These are phyloP conservation scores for Casuarina cunninghamiana DNA, from an alignment of 306 rosid genomes.

Conservation along the genomic window DNA sequence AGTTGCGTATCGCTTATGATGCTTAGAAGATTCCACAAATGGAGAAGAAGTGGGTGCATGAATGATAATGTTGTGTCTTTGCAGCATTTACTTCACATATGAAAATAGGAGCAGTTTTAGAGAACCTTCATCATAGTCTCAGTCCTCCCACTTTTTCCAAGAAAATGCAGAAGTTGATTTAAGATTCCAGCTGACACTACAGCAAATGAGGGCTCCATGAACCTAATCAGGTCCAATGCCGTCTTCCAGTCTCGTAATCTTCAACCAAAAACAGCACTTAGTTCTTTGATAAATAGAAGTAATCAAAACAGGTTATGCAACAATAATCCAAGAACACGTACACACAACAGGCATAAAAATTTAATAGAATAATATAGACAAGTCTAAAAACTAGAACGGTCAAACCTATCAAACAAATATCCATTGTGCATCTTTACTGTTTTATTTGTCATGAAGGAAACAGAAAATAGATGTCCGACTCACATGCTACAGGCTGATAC, in stretches of 20 bases:
- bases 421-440: constrained; percentile 1
- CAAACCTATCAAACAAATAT: neutral
- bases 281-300: constrained; percentile 19
- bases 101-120: constrained; percentile 14
- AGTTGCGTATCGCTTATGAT: constrained; percentile 2
- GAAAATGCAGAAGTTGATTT: constrained; percentile 67
- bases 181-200: constrained; percentile 63
- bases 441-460: constrained; percentile 6
- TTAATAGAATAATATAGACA: neutral
- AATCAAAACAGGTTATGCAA: constrained; percentile 19
- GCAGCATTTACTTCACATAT: constrained; percentile 20
- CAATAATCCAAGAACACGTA: neutral
- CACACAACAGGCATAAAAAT: neutral
- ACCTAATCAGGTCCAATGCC: constrained; percentile 59
- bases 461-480: constrained; percentile 34
- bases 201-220: constrained; percentile 74
- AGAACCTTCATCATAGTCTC: constrained; percentile 86
- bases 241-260: constrained; percentile 91
- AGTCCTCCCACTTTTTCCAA: constrained; percentile 86
- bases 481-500: constrained; percentile 93
- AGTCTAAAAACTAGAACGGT: neutral
- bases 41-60: neutral
- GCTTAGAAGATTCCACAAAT: constrained; percentile 13
- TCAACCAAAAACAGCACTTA: constrained; percentile 37
- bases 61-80: neutral